A percentile compares a stretch with the other conserved stretches of the same genome.
phyloP scores from a whole-genome alignment of 345 rosid species.

The Brassica nigra region DNA sequence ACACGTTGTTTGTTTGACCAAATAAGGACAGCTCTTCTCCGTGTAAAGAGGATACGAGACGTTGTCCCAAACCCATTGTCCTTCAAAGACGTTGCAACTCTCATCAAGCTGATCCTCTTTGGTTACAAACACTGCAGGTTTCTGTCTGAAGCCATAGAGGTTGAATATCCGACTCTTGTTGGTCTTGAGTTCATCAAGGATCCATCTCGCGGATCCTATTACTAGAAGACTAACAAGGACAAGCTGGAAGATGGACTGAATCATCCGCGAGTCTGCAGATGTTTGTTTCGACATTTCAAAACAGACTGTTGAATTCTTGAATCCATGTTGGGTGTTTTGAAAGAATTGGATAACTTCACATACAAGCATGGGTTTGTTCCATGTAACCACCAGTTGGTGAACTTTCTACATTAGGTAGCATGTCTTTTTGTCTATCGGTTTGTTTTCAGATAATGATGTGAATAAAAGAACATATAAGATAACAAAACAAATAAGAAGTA shows the following conservation, averaged over 20 bases:
- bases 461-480: background rate
- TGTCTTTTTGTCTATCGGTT: conserved; percentile 2
- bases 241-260: conserved; percentile 60
- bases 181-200: conserved; percentile 61
- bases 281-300: conserved; percentile 44
- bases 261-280: conserved; percentile 46
- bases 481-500: background rate
- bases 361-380: conserved; percentile 42
- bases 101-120: conserved; percentile 56
- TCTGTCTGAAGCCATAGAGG: conserved; percentile 34
- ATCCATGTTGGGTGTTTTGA: conserved; percentile 6
- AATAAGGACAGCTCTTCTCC: conserved; percentile 80
- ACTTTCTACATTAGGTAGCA: conserved; percentile 31
- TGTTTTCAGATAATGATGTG: background rate
- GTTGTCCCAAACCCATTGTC: conserved; percentile 92
- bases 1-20: conserved; percentile 89
- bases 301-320: conserved; percentile 18
- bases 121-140: conserved; percentile 50
- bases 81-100: conserved; percentile 76
- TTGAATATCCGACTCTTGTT: conserved; percentile 43
- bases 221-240: conserved; percentile 57
- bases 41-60: conserved; percentile 66
- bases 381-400: conserved; percentile 54
- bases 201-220: conserved; percentile 53
- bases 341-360: conserved; percentile 38